Base-by-base conservation (phyloP, 179 eudicot species). In the Monotropa hypopitys region DNA sequence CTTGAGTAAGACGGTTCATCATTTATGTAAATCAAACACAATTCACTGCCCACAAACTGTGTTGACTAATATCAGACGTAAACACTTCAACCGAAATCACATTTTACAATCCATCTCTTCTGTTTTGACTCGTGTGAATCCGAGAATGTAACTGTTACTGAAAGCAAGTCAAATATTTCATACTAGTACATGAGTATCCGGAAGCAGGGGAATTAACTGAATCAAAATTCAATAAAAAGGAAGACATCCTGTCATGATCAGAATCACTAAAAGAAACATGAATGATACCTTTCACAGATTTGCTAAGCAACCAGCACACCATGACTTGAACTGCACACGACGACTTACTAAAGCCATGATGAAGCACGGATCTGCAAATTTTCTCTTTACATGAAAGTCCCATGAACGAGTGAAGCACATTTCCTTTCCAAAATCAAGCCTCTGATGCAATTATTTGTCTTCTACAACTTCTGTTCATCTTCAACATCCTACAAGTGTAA, bases 401-500 rank as follows among this genome's bases (percentile, higher is more conserved):
- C 23, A 42, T 26, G 15, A 13, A 42, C 6, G 23, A 23, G 69
- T 15, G 42, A 15, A 35, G 69, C 77, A 40, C 26, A 38, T 40
- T 57, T 57, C 51, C 15, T 21, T 23, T 16, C 46, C 46, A 72
- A 20, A 30, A 20, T n/a, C 75, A 71, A 32, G 2, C 1, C 53
- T 21, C 30, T 3, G 57, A 47, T 50, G 76, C 76, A 33, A 33
- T 15, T 9, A 18, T 20, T n/a, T 30, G 40, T 75, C 53, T 59
- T 45, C 78, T 75, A 75, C 42, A 61, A 30, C 78, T 42, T 53
- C 20, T 65, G 15, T 15, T 78, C 80, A 42, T 78, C 80, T 71
- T 78, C 80, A 72, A 62, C 75, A 78, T 78, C 80, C 80, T 70
- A 66, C 69, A 56, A 50, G 59, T 54, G 46, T 8, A 46, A 20